phyloP scores from a whole-genome alignment of 805 yeast species.

The Naumovozyma castellii region DNA sequence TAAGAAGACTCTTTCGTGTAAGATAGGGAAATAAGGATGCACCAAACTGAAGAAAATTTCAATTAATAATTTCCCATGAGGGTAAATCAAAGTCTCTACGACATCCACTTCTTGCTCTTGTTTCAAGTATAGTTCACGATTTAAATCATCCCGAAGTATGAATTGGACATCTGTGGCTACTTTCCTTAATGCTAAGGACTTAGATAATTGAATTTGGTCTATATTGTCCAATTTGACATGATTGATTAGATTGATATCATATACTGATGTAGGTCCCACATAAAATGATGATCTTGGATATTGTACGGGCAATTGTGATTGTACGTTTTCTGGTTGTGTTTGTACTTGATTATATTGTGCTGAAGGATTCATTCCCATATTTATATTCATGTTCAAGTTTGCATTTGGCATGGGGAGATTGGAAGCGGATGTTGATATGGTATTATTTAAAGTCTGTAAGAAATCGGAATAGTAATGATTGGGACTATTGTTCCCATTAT shows the following conservation, averaged over 20 bases:
- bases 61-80: conserved; percentile 76
- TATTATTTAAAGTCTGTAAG: conserved; percentile 16
- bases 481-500: conserved; percentile 10
- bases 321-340: conserved; percentile 5
- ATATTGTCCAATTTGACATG: conserved; percentile 55
- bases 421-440: conserved; percentile 1
- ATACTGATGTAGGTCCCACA: conserved; percentile 81
- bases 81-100: conserved; percentile 80
- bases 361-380: neutral
- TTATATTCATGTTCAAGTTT: neutral
- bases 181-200: conserved; percentile 59
- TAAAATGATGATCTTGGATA: conserved; percentile 84
- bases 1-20: conserved; percentile 83
- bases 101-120: conserved; percentile 74
- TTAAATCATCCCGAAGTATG: conserved; percentile 69
- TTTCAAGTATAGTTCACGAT: conserved; percentile 54
- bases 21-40: conserved; percentile 85
- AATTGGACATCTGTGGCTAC: conserved; percentile 73
- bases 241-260: conserved; percentile 63
- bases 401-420: neutral
- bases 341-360: conserved; percentile 1
- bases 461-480: conserved; percentile 18
- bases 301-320: conserved; percentile 36
- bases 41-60: conserved; percentile 75
- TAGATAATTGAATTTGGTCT: conserved; percentile 70